phyloP scores from a whole-genome alignment of 257 asterid genomes.

The Solanum boliviense region DNA sequence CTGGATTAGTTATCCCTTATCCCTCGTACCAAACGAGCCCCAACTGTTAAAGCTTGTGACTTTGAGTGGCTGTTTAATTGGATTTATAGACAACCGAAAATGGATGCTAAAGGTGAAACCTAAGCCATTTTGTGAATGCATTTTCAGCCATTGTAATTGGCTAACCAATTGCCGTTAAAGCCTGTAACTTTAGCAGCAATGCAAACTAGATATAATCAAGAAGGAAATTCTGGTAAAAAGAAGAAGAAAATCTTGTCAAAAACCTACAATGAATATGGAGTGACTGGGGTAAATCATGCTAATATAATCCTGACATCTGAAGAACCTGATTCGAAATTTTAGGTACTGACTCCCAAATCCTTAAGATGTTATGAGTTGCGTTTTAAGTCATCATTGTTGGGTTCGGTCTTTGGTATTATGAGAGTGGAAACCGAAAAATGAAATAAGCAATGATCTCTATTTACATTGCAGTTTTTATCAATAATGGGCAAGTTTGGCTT shows the following conservation, averaged over 20 bases:
- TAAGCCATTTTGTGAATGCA: not conserved
- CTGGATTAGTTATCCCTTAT: too few relatives aligned
- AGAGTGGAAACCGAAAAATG: not conserved
- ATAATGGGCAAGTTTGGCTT: too few relatives aligned
- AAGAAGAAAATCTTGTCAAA: too few relatives aligned
- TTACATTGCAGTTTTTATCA: too few relatives aligned
- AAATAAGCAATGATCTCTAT: not conserved
- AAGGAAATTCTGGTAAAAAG: not conserved
- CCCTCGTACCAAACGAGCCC: too few relatives aligned
- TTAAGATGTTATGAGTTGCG: too few relatives aligned
- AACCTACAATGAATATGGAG: not conserved
- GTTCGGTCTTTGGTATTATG: too few relatives aligned
- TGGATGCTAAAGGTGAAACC: not conserved
- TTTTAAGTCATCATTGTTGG: not conserved
- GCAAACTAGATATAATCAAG: not conserved
- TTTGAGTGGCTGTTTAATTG: not conserved
- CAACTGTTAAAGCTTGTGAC: not conserved
- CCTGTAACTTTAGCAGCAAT: not conserved
- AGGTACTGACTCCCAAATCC: not conserved
- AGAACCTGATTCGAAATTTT: too few relatives aligned
- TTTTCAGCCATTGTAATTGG: not conserved
- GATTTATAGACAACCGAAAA: not conserved
- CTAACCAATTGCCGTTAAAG: not conserved
- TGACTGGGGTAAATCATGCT: not conserved
- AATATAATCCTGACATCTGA: not conserved